A percentile compares a stretch with the other conserved stretches of the same genome.
Evolutionary conservation across 2,329 filamentous ascomycete genomes (phyloP).

Genomic region (Mycosphaerella sp.): DNA sequence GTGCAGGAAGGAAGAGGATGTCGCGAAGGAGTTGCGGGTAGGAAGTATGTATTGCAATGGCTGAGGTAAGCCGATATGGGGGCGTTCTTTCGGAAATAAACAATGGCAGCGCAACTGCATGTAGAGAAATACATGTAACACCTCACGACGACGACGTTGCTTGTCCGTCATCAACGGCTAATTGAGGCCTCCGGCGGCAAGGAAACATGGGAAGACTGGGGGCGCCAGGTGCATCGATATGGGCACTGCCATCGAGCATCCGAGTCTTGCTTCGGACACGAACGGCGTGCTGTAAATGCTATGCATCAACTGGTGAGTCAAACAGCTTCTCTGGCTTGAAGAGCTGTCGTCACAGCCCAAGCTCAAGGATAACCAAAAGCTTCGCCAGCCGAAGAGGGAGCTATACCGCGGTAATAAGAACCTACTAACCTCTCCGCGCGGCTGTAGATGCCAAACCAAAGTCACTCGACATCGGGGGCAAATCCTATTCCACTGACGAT

Average conservation of each 20-base stretch:
- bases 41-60: neutral
- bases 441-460: conserved; percentile 8
- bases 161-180: neutral
- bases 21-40: neutral
- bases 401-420: conserved; percentile 2
- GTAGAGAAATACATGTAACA: neutral
- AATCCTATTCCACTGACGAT: conserved; percentile 60
- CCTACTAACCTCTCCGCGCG: neutral
- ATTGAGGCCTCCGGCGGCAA: neutral
- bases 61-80: neutral
- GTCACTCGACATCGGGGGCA: conserved; percentile 52
- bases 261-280: conserved; percentile 22
- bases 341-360: too few species aligned
- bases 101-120: neutral
- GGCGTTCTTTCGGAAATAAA: neutral
- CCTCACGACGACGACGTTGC: neutral
- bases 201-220: conserved; percentile 15
- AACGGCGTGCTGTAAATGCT: conserved; percentile 13
- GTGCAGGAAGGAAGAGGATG: neutral
- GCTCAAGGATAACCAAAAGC: neutral
- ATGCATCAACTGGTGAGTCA: conserved; percentile 22
- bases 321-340: neutral
- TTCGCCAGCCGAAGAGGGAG: neutral
- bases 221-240: conserved; percentile 13
- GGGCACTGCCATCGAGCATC: conserved; percentile 20